phyloP scores from a whole-genome alignment of 2,329 filamentous ascomycete species.

The Aspergillus pseudoterreus region DNA sequence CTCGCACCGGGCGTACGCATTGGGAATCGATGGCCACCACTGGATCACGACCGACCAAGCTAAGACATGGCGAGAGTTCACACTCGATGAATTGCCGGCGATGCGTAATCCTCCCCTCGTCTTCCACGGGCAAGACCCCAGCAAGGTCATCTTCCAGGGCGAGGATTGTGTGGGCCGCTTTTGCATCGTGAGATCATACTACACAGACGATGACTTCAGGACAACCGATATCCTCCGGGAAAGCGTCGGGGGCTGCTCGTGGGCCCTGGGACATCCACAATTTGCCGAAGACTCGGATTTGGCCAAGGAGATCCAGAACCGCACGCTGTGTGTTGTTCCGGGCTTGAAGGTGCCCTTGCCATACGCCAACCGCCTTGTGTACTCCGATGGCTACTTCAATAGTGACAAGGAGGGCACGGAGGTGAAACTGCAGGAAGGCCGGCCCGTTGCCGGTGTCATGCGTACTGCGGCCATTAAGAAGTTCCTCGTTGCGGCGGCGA shows the following conservation, averaged over 20 bases:
- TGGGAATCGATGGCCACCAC: constrained; percentile 67
- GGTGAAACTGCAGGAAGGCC: constrained; percentile 69
- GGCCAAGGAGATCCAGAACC: constrained; percentile 61
- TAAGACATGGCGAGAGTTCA: constrained; percentile 74
- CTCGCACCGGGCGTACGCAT: constrained; percentile 71
- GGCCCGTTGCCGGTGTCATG: constrained; percentile 73
- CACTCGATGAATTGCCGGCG: constrained; percentile 46
- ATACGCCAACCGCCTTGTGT: constrained; percentile 71
- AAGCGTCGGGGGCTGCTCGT: constrained; percentile 74
- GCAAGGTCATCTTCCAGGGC: constrained; percentile 81
- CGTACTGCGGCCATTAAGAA: constrained; percentile 82
- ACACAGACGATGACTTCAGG: constrained; percentile 84
- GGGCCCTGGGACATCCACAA: constrained; percentile 72
- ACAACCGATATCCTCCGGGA: constrained; percentile 62
- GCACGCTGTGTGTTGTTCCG: constrained; percentile 75
- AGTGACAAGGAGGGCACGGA: constrained; percentile 57
- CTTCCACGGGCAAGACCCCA: constrained; percentile 79
- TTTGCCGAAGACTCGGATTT: constrained; percentile 59
- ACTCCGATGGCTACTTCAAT: constrained; percentile 80
- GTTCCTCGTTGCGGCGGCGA: constrained; percentile 78
- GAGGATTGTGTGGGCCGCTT: constrained; percentile 63
- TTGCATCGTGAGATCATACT: constrained; percentile 62
- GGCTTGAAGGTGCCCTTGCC: constrained; percentile 68
- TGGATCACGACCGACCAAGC: constrained; percentile 82
- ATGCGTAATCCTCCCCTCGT: constrained; percentile 8